Conservation (phyloP, 225 moss, liverwort and hornwort genomes). For the Anthoceros angustus region DNA sequence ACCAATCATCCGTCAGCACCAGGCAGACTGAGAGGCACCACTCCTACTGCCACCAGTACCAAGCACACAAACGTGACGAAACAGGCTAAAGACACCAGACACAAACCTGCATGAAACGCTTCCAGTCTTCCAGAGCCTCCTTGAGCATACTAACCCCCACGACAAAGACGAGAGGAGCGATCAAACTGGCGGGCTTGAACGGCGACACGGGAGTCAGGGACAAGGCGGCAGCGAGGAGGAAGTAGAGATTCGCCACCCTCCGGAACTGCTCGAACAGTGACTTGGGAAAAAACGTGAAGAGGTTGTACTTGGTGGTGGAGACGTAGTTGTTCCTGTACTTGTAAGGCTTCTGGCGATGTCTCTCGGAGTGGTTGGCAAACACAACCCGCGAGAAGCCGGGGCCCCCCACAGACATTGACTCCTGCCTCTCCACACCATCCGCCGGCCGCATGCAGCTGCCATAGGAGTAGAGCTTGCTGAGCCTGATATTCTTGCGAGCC, state of each 20-base stretch:
- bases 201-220: slow-evolving; percentile 58
- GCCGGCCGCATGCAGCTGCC: slow-evolving; percentile 47
- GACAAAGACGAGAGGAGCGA: slow-evolving; percentile 87
- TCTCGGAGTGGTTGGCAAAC: slow-evolving; percentile 63
- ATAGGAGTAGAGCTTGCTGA: slow-evolving; percentile 92
- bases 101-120: slow-evolving; percentile 73
- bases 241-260: slow-evolving; percentile 88
- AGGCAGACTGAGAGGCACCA: neutral
- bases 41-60: too few relatives aligned
- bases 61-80: neutral
- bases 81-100: neutral
- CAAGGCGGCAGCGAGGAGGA: slow-evolving; percentile 63
- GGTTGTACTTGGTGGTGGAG: slow-evolving; percentile 89
- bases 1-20: neutral
- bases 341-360: slow-evolving; percentile 48
- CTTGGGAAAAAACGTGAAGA: slow-evolving; percentile 65
- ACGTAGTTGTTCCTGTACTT: slow-evolving; percentile 84
- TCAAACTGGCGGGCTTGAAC: slow-evolving; percentile 42
- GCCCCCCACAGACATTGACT: slow-evolving; percentile 48
- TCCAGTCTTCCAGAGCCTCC: slow-evolving; percentile 91
- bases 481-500: slow-evolving; percentile 37
- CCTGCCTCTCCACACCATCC: slow-evolving; percentile 36
- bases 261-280: slow-evolving; percentile 97
- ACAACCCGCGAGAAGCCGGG: slow-evolving; percentile 92
- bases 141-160: slow-evolving; percentile 95